phyloP scores from a whole-genome alignment of 2,329 filamentous ascomycete genomes.

The Hirsutella thompsonii region DNA sequence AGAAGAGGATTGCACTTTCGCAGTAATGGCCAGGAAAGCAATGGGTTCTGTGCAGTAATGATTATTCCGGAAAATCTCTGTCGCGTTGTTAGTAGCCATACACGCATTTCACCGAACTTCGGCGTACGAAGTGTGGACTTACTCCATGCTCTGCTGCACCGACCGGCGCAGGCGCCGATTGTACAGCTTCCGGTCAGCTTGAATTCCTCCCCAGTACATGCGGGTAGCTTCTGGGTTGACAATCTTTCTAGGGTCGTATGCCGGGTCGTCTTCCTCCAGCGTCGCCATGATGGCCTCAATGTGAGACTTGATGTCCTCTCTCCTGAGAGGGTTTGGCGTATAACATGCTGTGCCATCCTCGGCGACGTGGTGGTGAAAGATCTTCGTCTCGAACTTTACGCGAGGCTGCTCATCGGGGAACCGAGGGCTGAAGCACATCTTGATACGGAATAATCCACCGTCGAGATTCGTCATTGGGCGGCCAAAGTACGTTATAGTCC shows the following conservation, averaged over 20 bases:
- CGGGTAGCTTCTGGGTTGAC: constrained; percentile 79
- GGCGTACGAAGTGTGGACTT: constrained; percentile 10
- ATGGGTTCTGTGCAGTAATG: background rate
- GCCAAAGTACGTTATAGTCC: constrained; percentile 82
- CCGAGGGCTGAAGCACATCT: constrained; percentile 63
- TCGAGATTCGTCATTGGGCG: constrained; percentile 88
- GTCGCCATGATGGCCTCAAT: constrained; percentile 71
- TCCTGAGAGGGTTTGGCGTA: constrained; percentile 42
- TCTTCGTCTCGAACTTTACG: constrained; percentile 62
- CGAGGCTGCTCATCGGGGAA: constrained; percentile 86
- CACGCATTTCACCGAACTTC: background rate
- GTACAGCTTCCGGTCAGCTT: constrained; percentile 71
- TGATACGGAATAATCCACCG: constrained; percentile 77
- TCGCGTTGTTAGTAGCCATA: background rate
- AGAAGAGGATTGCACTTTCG: no score
- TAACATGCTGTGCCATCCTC: constrained; percentile 76
- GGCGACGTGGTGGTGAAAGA: constrained; percentile 84
- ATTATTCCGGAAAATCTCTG: constrained; percentile 12
- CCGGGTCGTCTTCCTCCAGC: constrained; percentile 77
- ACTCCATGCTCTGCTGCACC: constrained; percentile 57
- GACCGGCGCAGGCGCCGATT: constrained; percentile 68
- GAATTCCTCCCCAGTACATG: constrained; percentile 67
- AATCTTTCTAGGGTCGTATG: constrained; percentile 79
- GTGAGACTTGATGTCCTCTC: constrained; percentile 70
- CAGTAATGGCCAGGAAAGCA: no score